These are phyloP conservation scores for Peribolospora baueri DNA, from an alignment of 768 basidiomycete species.

Conservation along the genomic window DNA sequence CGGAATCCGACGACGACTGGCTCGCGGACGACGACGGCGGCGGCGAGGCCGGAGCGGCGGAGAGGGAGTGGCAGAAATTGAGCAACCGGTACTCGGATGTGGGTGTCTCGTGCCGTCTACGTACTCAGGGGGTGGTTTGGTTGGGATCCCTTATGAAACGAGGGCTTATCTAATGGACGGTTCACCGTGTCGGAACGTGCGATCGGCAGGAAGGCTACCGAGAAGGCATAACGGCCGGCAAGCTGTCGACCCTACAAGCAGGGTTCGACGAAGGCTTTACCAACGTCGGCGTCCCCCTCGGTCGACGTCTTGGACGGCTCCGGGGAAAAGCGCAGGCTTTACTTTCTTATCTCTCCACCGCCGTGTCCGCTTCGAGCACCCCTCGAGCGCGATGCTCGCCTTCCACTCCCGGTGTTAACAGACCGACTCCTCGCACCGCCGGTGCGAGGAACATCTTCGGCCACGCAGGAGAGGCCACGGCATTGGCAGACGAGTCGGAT, in stretches of 20 bases:
- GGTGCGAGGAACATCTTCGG: too few relatives aligned
- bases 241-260: conserved; percentile 58
- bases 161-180: neutral
- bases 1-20: too few relatives aligned
- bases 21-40: too few relatives aligned
- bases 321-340: conserved; percentile 46
- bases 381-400: too few relatives aligned
- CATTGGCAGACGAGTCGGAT: too few relatives aligned
- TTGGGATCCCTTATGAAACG: neutral
- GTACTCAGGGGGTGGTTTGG: neutral
- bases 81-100: conserved; percentile 7
- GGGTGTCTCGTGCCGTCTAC: neutral
- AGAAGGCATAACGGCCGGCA: conserved; percentile 86
- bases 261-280: conserved; percentile 79
- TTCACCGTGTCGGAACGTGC: too few relatives aligned
- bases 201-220: conserved; percentile 56
- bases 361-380: neutral
- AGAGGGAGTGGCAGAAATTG: conserved; percentile 9
- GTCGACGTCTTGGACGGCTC: conserved; percentile 49
- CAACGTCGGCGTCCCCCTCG: conserved; percentile 41
- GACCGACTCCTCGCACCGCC: too few relatives aligned
- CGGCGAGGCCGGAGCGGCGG: too few relatives aligned
- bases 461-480: too few relatives aligned
- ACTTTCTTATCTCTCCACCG: conserved; percentile 23
- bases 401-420: too few relatives aligned